These are phyloP conservation scores for Dissophora globulifera DNA, from an alignment of 192 early-diverging fungal genomes.

Conservation along the genomic window DNA sequence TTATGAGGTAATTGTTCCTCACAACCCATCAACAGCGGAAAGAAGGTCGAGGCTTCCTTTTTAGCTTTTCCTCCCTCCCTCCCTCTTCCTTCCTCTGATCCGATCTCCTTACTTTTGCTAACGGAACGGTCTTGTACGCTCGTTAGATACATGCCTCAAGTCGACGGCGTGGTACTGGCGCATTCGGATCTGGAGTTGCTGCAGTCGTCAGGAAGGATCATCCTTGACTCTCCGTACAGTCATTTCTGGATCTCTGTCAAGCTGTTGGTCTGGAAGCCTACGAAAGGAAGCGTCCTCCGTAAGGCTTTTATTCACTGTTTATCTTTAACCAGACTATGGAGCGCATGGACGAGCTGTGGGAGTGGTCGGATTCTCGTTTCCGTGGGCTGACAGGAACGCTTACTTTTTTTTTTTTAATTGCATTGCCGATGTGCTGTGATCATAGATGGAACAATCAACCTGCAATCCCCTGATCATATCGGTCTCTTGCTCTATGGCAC, in stretches of 20 bases:
- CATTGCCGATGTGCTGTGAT: too few species aligned
- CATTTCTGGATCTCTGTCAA: conserved; percentile 79
- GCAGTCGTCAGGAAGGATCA: conserved; percentile 70
- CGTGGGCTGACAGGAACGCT: background rate
- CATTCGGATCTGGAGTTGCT: conserved; percentile 77
- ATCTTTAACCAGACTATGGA: background rate
- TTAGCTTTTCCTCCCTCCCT: too few species aligned
- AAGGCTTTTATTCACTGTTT: conserved; percentile 41
- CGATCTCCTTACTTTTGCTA: too few species aligned
- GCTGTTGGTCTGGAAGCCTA: conserved; percentile 84
- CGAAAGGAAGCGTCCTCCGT: conserved; percentile 70
- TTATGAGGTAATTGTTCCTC: too few species aligned
- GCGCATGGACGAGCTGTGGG: too few species aligned
- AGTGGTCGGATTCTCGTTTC: background rate
- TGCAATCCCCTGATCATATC: conserved; percentile 94
- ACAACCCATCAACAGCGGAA: too few species aligned
- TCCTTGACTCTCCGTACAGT: conserved; percentile 85
- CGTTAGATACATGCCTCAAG: conserved; percentile 86
- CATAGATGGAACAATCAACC: conserved; percentile 84
- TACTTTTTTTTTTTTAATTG: background rate
- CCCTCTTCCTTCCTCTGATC: too few species aligned
- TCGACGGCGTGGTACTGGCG: conserved; percentile 87
- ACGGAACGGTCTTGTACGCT: too few species aligned
- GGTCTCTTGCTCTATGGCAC: conserved; percentile 92
- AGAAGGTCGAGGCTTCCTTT: too few species aligned